These are phyloP conservation scores for Hypoxylon intermedium DNA, from an alignment of 495 filamentous ascomycete species.

Conservation along the genomic window DNA sequence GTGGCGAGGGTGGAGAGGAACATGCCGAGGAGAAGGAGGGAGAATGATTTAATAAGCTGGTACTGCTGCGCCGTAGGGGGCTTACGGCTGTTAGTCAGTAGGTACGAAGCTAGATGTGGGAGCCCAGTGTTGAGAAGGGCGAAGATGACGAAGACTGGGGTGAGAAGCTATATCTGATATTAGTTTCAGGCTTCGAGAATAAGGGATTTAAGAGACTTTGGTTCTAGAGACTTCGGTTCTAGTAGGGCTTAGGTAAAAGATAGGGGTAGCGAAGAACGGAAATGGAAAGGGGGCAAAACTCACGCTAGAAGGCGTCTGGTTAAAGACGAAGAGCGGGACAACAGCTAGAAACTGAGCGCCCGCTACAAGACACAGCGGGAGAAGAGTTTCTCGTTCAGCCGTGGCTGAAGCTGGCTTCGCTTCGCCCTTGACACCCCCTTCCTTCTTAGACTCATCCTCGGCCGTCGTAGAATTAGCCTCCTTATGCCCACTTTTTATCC, in stretches of 20 bases:
- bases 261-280: conserved; percentile 2
- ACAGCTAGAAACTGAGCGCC: conserved; percentile 78
- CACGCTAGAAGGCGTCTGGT: conserved; percentile 72
- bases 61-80: conserved; percentile 71
- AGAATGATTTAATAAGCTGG: conserved; percentile 85
- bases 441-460: conserved; percentile 19
- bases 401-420: conserved; percentile 33
- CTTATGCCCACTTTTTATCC: conserved; percentile 79
- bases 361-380: conserved; percentile 76
- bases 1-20: conserved; percentile 92
- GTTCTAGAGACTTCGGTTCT: too few species aligned
- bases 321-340: conserved; percentile 86
- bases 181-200: conserved; percentile 32
- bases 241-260: too few species aligned
- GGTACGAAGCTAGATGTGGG: conserved; percentile 62
- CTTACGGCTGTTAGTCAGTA: conserved; percentile 47
- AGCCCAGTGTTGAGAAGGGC: conserved; percentile 64
- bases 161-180: conserved; percentile 58
- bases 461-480: conserved; percentile 24
- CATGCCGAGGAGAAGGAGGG: conserved; percentile 87
- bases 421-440: conserved; percentile 17
- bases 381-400: conserved; percentile 75
- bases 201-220: conserved; percentile 12
- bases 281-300: conserved; percentile 39
- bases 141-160: conserved; percentile 64